Base-by-base conservation (phyloP, 1,139 yeast species). In the Debaryomyces udenii region DNA sequence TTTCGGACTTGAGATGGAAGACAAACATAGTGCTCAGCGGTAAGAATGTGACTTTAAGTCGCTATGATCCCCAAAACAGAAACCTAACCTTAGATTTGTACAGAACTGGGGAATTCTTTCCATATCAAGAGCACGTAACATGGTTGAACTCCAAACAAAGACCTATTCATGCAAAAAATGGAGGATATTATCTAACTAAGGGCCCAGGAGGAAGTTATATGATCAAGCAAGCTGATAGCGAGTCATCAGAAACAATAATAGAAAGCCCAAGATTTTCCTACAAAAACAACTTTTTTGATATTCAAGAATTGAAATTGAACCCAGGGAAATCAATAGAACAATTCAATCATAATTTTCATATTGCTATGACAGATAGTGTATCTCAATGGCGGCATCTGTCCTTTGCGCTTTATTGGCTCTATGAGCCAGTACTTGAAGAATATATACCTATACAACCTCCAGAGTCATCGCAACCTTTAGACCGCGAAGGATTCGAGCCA, bases 331-430 rank as follows among this genome's bases (percentile, higher is more conserved):
- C 74, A 2, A 50, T 62, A 3, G 66, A 68, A 39, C 59, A 61
- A 17, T 32, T 41, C 3, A 37, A 44, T 2, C 49, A 51, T 18
- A 55, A 56, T 11, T 47, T 50, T 38, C 77, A 71, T 46, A 51
- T 81, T 13, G 59, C 70, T 9, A 53, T 53, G 2, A 59, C 75
- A 2, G 72, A 71, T 43, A 45, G 35, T 20, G 41, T 58, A 3
- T 34, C 38, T 2, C 75, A 70, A 47, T 65, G 77, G 76, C 58
- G 78, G 45, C 73, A 70, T 40, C 71, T 70, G 58, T 49, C 61
- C 11, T 64, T 64, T 45, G 70, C 74, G 0, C 41, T 70, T 9
- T 72, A 65, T 51, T 73, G 78, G 78, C 40, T 70, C 5, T 67
- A 46, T 35, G 48, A 52, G 22, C 61, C 64, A 9, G 36, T 42